Evolutionary conservation across 192 early-diverging fungal genomes (phyloP).

Genomic region (Backusella psychrophila): DNA sequence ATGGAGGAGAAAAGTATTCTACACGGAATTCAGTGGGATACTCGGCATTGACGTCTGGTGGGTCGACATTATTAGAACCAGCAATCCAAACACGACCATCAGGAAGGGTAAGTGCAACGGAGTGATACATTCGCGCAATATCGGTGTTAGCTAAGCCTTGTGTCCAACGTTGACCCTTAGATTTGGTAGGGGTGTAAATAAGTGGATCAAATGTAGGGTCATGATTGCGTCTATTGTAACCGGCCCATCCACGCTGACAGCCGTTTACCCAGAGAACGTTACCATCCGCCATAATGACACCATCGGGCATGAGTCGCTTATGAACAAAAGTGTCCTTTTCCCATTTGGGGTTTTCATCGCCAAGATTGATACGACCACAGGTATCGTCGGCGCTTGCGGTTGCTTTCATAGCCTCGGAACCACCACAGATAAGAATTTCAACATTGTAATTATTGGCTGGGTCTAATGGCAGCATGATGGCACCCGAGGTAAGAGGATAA

Average conservation of each 20-base stretch:
- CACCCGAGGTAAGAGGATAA: slow-evolving; percentile 56
- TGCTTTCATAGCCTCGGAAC: slow-evolving; percentile 35
- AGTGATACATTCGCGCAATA: slow-evolving; percentile 66
- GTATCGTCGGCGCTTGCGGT: slow-evolving; percentile 33
- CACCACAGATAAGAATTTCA: slow-evolving; percentile 61
- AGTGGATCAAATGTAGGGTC: slow-evolving; percentile 51
- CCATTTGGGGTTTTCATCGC: slow-evolving; percentile 39
- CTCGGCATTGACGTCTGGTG: slow-evolving; percentile 26
- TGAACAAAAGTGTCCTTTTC: slow-evolving; percentile 49
- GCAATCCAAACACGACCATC: slow-evolving; percentile 59
- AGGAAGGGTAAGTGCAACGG: slow-evolving; percentile 45
- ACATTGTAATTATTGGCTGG: slow-evolving; percentile 54
- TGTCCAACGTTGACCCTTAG: slow-evolving; percentile 41
- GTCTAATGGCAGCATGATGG: slow-evolving; percentile 53
- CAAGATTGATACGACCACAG: slow-evolving; percentile 46
- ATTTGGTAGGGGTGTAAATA: slow-evolving; percentile 50
- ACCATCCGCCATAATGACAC: slow-evolving; percentile 49
- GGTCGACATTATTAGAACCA: slow-evolving; percentile 56
- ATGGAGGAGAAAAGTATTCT: slow-evolving; percentile 52
- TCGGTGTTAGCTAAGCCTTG: slow-evolving; percentile 43
- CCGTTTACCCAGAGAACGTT: slow-evolving; percentile 56
- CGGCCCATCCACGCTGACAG: slow-evolving; percentile 48
- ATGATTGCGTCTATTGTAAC: slow-evolving; percentile 35
- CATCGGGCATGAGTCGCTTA: slow-evolving; percentile 48
- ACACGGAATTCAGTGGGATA: slow-evolving; percentile 56